phyloP scores from a whole-genome alignment of 2,329 filamentous ascomycete genomes.

The Metarhizium album region DNA sequence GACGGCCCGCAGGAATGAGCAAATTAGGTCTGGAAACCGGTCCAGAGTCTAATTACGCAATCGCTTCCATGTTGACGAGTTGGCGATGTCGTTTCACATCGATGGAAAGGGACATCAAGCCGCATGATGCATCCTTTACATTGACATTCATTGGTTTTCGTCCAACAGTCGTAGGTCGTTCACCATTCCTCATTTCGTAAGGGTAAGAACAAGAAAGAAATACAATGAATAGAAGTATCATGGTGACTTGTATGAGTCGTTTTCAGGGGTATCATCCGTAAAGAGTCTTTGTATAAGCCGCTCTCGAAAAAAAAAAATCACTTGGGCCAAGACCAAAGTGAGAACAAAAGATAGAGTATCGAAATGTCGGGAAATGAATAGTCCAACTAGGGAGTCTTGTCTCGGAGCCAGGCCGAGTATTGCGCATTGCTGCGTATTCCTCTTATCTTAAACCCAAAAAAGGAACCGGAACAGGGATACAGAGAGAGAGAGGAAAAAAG shows the following conservation, averaged over 20 bases:
- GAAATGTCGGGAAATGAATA: conserved; percentile 16
- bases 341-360: conserved; percentile 6
- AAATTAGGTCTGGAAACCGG: conserved; percentile 17
- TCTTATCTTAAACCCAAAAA: conserved; percentile 37
- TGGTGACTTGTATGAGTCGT: conserved; percentile 14
- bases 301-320: no score
- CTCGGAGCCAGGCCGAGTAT: conserved; percentile 37
- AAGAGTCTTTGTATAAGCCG: conserved; percentile 13
- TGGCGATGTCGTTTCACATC: conserved; percentile 17
- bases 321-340: conserved; percentile 10
- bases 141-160: conserved; percentile 10
- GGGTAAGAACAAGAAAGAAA: conserved; percentile 28
- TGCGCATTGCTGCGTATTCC: conserved; percentile 54
- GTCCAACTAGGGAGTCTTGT: conserved; percentile 23
- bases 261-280: conserved; percentile 13
- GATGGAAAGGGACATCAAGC: conserved; percentile 23
- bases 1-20: conserved; percentile 17
- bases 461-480: conserved; percentile 15
- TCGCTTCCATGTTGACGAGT: neutral
- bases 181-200: conserved; percentile 35
- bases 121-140: conserved; percentile 13
- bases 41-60: conserved; percentile 9
- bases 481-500: conserved; percentile 20
- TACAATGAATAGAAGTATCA: conserved; percentile 21
- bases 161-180: conserved; percentile 23